These are phyloP conservation scores for Physcia stellaris DNA, from an alignment of 495 filamentous ascomycete genomes.

Conservation along the genomic window DNA sequence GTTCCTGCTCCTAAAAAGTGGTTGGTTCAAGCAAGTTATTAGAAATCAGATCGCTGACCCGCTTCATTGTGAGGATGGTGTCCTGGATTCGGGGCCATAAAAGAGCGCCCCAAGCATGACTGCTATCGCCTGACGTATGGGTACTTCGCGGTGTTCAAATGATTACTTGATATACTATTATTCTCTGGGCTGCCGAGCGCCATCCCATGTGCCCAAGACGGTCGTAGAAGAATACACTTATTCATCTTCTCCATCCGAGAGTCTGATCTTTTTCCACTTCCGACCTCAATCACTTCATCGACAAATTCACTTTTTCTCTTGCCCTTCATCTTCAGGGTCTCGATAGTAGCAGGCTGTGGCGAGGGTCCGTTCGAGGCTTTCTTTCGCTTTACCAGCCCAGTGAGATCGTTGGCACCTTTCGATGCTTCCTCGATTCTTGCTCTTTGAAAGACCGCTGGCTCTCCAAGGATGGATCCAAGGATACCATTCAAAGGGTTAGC, in stretches of 20 bases:
- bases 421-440: slow-evolving; percentile 63
- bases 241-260: slow-evolving; percentile 2
- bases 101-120: too few relatives aligned
- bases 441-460: slow-evolving; percentile 45
- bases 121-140: too few relatives aligned
- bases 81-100: too few relatives aligned
- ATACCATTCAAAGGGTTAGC: slow-evolving; percentile 47
- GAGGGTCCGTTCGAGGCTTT: slow-evolving; percentile 41
- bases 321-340: slow-evolving; percentile 14
- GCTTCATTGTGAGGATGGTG: too few relatives aligned
- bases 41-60: too few relatives aligned
- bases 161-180: too few relatives aligned
- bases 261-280: slow-evolving; percentile 22
- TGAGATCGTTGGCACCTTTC: slow-evolving; percentile 73
- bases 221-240: neutral
- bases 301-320: slow-evolving; percentile 32
- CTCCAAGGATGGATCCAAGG: slow-evolving; percentile 58
- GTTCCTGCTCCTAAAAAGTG: too few relatives aligned
- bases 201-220: too few relatives aligned
- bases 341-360: slow-evolving; percentile 13
- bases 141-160: too few relatives aligned
- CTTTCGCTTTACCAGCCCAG: slow-evolving; percentile 62
- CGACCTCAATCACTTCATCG: slow-evolving; percentile 20
- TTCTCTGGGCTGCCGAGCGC: too few relatives aligned
- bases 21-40: too few relatives aligned